phyloP scores from a whole-genome alignment of 441 rosid genomes.

The Biscutella laevigata region DNA sequence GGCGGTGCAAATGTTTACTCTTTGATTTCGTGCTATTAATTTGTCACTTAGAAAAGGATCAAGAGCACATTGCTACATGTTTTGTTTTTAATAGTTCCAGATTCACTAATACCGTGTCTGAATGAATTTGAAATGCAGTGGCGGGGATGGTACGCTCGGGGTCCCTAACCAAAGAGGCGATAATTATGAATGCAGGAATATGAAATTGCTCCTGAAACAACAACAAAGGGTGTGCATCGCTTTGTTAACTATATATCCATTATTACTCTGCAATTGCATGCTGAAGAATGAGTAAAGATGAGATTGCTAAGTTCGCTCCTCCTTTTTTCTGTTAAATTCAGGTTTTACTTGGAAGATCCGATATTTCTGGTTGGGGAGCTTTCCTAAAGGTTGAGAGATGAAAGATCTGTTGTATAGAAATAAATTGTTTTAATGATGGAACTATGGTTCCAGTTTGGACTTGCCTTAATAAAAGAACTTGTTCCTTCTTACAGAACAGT shows the following conservation, averaged over 20 bases:
- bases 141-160: conserved; percentile 95
- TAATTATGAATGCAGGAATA: conserved; percentile 94
- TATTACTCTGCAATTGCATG: not conserved
- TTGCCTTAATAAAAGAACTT: conserved; percentile 16
- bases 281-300: not conserved
- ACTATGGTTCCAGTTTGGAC: not conserved
- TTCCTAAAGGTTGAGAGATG: conserved; percentile 67
- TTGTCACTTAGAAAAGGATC: not conserved
- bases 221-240: conserved; percentile 65
- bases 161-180: conserved; percentile 92
- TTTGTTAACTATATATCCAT: not conserved
- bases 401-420: conserved; percentile 7
- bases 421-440: not conserved
- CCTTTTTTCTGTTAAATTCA: conserved; percentile 27
- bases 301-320: not conserved
- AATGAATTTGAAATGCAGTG: conserved; percentile 40
- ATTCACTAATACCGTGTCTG: not conserved
- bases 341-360: conserved; percentile 95
- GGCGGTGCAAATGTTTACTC: conserved; percentile 11
- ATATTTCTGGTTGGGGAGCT: conserved; percentile 99
- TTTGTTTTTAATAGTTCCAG: not conserved
- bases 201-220: conserved; percentile 97
- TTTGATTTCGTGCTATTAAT: not conserved
- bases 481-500: conserved; percentile 52
- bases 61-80: not conserved